A percentile compares a stretch with the other conserved stretches of the same genome.
Conservation (phyloP, 2,329 filamentous ascomycete genomes). For the Aspergillus sp. region DNA sequence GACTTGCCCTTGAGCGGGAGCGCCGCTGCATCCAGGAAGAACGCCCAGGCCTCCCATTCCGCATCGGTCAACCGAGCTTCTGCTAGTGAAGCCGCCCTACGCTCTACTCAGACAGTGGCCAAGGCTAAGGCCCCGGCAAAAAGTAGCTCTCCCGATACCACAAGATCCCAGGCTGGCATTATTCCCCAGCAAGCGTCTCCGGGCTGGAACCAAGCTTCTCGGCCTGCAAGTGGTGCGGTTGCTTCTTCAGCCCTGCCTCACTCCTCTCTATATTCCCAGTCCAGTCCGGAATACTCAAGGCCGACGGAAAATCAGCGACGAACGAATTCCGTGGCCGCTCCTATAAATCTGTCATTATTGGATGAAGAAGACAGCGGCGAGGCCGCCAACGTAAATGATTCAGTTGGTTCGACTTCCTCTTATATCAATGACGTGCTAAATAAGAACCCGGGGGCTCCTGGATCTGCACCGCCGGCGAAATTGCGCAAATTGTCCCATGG, state of each 20-base stretch:
- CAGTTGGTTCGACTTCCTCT: slow-evolving; percentile 17
- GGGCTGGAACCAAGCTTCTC: slow-evolving; percentile 39
- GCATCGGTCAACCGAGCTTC: slow-evolving; percentile 32
- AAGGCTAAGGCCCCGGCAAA: slow-evolving; percentile 30
- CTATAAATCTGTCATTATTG: slow-evolving; percentile 56
- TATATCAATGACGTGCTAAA: slow-evolving; percentile 28
- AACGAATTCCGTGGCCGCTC: slow-evolving; percentile 39
- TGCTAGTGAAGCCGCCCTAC: slow-evolving; percentile 30
- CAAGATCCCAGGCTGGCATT: slow-evolving; percentile 28
- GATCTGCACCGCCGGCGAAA: slow-evolving; percentile 37
- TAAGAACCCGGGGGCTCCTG: slow-evolving; percentile 28
- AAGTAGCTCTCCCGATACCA: slow-evolving; percentile 37
- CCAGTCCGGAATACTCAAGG: slow-evolving; percentile 53
- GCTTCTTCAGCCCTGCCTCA: slow-evolving; percentile 24
- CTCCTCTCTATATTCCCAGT: slow-evolving; percentile 49
- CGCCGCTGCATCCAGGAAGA: slow-evolving; percentile 75
- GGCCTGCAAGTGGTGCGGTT: slow-evolving; percentile 19
- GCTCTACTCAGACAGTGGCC: slow-evolving; percentile 27
- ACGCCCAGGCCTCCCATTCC: slow-evolving; percentile 45
- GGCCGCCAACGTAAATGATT: slow-evolving; percentile 28
- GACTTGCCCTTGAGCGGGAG: slow-evolving; percentile 85
- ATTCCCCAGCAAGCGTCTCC: slow-evolving; percentile 28
- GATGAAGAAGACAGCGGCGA: slow-evolving; percentile 57
- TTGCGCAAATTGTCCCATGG: slow-evolving; percentile 38
- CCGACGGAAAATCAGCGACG: slow-evolving; percentile 38